A percentile compares a stretch with the other conserved stretches of the same genome.
These are phyloP conservation scores for Alternaria sp. DNA, from an alignment of 2,329 filamentous ascomycete genomes.

Conservation along the genomic window DNA sequence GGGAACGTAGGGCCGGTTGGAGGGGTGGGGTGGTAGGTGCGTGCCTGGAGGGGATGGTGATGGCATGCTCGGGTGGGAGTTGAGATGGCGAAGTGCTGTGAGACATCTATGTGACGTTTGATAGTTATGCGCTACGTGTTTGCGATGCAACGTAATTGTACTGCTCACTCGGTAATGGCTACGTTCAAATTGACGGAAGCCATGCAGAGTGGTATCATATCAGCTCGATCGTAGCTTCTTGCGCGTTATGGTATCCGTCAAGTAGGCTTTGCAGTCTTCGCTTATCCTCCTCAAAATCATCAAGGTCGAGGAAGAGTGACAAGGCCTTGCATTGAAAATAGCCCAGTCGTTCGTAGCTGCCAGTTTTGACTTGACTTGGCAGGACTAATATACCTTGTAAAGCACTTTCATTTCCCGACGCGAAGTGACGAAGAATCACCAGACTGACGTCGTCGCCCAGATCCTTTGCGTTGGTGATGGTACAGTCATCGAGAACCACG, in stretches of 20 bases:
- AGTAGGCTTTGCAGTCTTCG: background rate
- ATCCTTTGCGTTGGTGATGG: background rate
- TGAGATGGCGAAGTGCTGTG: background rate
- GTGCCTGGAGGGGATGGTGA: background rate
- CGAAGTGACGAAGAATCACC: background rate
- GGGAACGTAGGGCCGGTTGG: background rate
- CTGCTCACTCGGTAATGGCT: background rate
- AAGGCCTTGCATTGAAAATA: background rate
- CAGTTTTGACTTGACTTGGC: background rate
- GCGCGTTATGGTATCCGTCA: background rate
- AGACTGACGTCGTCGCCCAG: background rate
- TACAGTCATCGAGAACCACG: background rate
- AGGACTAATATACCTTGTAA: background rate
- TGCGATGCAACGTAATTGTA: fast-evolving
- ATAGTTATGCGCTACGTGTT: fast-evolving
- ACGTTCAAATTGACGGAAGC: background rate
- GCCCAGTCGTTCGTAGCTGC: background rate
- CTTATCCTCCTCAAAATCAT: too few relatives aligned
- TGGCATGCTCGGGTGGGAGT: too few relatives aligned
- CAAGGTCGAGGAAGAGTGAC: background rate
- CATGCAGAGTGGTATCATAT: background rate
- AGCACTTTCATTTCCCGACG: background rate
- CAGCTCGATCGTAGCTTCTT: background rate
- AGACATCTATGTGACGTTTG: fast-evolving
- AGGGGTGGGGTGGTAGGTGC: background rate